phyloP scores from a whole-genome alignment of 2,329 filamentous ascomycete species.

The Xylaria sp. region DNA sequence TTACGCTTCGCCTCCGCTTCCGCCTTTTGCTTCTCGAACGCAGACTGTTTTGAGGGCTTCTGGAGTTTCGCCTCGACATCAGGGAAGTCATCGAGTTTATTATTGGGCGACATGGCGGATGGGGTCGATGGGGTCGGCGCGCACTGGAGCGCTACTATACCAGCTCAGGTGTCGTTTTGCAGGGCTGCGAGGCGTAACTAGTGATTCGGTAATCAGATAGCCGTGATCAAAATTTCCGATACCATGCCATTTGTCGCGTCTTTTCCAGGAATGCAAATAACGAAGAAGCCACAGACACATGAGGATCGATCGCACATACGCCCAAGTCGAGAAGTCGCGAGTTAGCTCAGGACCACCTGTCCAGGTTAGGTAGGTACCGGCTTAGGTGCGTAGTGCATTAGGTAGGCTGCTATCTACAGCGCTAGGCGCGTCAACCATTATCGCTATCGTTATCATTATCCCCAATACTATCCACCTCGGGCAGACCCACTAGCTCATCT shows the following conservation, averaged over 20 bases:
- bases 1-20: slow-evolving; percentile 87
- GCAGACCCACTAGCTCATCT: background rate
- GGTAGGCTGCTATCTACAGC: background rate
- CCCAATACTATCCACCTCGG: background rate
- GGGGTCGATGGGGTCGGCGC: slow-evolving; percentile 1
- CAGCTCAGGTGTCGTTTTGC: background rate
- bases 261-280: background rate
- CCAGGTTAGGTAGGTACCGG: background rate
- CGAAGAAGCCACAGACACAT: background rate
- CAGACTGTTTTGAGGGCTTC: slow-evolving; percentile 80
- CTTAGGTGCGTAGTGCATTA: background rate
- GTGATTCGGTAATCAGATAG: background rate
- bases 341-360: background rate
- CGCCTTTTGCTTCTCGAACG: slow-evolving; percentile 86
- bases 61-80: slow-evolving; percentile 78
- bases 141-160: background rate
- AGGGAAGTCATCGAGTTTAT: slow-evolving; percentile 65
- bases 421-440: background rate
- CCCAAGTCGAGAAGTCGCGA: background rate
- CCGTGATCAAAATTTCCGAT: slow-evolving; percentile 1
- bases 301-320: background rate
- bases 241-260: background rate
- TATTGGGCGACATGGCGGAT: slow-evolving; percentile 49
- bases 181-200: background rate
- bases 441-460: slow-evolving; percentile 14